These are phyloP conservation scores for Phyllosticta citrichinensis DNA, from an alignment of 2,329 filamentous ascomycete species.

Conservation along the genomic window DNA sequence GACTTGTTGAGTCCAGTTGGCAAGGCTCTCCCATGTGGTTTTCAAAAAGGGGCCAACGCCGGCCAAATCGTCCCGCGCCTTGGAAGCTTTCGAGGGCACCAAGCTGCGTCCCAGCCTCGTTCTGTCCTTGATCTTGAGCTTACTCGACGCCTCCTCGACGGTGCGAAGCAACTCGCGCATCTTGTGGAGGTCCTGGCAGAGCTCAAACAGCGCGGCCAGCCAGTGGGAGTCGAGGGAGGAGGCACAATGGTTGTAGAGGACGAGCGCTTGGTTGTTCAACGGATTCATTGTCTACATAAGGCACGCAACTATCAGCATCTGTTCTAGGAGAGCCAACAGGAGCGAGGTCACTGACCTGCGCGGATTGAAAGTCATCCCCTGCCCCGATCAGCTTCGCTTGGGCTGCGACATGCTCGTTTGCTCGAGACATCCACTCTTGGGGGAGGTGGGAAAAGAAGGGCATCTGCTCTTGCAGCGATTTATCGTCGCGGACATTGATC, in stretches of 20 bases:
- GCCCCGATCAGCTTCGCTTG: background rate
- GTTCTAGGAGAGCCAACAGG: conserved; percentile 1
- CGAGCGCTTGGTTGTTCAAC: conserved; percentile 35
- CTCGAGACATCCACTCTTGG: background rate
- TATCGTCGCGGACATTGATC: background rate
- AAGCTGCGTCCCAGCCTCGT: conserved; percentile 16
- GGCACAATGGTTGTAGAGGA: conserved; percentile 18
- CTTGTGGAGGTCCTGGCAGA: conserved; percentile 3
- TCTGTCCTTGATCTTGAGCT: conserved; percentile 9
- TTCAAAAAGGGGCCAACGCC: conserved; percentile 13
- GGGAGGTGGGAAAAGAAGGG: conserved; percentile 24
- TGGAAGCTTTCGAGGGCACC: conserved; percentile 5
- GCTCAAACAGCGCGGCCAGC: conserved; percentile 6
- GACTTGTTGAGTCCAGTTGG: conserved; percentile 2
- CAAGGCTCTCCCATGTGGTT: conserved; percentile 1
- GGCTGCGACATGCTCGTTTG: background rate
- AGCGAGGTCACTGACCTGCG: conserved; percentile 14
- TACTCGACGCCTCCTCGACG: background rate
- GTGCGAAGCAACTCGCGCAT: background rate
- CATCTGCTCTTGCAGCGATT: background rate
- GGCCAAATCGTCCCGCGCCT: conserved; percentile 11
- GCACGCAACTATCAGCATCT: conserved; percentile 7
- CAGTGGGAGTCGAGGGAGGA: background rate
- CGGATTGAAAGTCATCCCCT: conserved; percentile 8
- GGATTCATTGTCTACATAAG: conserved; percentile 33